A percentile compares a stretch with the other conserved stretches of the same genome.
These are phyloP conservation scores for Solanum hybrid DNA, from an alignment of 305 asterid species.

Conservation along the genomic window DNA sequence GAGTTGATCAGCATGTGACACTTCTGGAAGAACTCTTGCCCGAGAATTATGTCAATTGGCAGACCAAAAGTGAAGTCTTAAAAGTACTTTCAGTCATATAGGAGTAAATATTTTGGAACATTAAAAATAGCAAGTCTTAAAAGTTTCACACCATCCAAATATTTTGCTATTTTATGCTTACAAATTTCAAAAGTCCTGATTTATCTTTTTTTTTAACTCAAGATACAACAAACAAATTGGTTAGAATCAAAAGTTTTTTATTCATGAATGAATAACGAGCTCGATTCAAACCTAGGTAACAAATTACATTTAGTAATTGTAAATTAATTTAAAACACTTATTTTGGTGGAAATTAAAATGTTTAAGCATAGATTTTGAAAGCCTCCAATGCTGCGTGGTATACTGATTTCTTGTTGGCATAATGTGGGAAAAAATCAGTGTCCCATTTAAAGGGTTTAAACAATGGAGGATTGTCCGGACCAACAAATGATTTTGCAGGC, in stretches of 20 bases:
- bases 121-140: too few relatives aligned
- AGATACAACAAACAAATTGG: background rate
- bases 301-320: background rate
- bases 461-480: background rate
- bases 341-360: background rate
- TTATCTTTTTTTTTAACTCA: background rate
- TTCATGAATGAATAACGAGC: background rate
- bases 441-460: background rate
- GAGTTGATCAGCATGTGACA: too few relatives aligned
- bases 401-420: background rate
- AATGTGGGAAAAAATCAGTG: too few relatives aligned
- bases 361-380: background rate
- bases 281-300: background rate
- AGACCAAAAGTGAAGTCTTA: too few relatives aligned
- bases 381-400: background rate
- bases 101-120: too few relatives aligned
- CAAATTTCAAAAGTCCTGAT: too few relatives aligned
- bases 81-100: too few relatives aligned
- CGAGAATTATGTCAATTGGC: too few relatives aligned
- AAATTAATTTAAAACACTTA: background rate
- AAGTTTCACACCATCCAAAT: too few relatives aligned
- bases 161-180: too few relatives aligned
- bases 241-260: background rate
- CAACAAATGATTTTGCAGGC: background rate
- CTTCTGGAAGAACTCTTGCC: too few relatives aligned